phyloP scores from a whole-genome alignment of 768 basidiomycete species.

The Tricholoma furcatifolium region DNA sequence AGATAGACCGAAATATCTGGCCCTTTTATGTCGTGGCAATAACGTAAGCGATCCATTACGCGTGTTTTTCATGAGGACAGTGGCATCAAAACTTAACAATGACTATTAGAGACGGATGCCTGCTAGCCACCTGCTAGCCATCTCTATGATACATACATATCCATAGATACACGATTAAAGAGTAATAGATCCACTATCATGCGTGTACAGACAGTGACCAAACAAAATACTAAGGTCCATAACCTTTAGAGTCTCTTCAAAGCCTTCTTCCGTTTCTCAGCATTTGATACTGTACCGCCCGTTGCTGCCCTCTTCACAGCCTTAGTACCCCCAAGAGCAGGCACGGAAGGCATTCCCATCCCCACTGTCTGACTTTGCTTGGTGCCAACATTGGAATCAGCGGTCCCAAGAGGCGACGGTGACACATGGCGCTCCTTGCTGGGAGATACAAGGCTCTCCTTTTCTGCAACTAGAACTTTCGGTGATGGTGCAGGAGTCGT shows the following conservation, averaged over 20 bases:
- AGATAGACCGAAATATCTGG: slow-evolving; percentile 2
- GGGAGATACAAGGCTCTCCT: slow-evolving; percentile 30
- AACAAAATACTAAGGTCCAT: neutral
- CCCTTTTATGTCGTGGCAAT: slow-evolving; percentile 1
- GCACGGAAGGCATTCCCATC: slow-evolving; percentile 30
- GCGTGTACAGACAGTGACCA: no score
- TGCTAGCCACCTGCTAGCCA: neutral
- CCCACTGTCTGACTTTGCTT: slow-evolving; percentile 32
- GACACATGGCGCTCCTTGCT: slow-evolving; percentile 64
- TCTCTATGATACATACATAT: slow-evolving; percentile 13
- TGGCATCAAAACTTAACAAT: neutral
- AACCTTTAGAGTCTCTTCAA: slow-evolving; percentile 66
- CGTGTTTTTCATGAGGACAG: no score
- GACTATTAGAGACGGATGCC: neutral
- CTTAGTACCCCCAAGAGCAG: slow-evolving; percentile 46
- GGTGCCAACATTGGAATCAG: slow-evolving; percentile 64
- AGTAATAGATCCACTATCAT: no score
- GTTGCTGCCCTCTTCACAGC: slow-evolving; percentile 70
- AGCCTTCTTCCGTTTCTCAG: slow-evolving; percentile 88
- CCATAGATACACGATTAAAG: slow-evolving; percentile 7
- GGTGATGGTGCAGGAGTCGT: slow-evolving; percentile 41
- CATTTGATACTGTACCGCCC: slow-evolving; percentile 46
- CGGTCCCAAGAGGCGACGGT: slow-evolving; percentile 67
- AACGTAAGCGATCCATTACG: slow-evolving; percentile 9
- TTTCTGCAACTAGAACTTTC: slow-evolving; percentile 38